Base-by-base conservation (phyloP, 768 basidiomycete species). In the Rhizopogon vinicolor region DNA sequence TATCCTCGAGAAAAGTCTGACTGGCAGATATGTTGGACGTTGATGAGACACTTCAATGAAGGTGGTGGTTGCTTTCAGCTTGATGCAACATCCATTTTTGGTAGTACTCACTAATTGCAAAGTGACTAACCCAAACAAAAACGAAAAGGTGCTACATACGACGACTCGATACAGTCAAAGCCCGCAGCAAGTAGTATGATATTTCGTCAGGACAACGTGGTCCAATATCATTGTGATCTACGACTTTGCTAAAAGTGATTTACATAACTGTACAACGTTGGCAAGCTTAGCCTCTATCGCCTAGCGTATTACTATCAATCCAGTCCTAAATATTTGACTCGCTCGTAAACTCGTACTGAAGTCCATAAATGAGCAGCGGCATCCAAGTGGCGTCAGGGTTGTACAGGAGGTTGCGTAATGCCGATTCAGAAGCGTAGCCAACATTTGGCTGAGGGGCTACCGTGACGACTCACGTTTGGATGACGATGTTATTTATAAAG, bases 261-360 rank as follows among this genome's bases (percentile, higher is more conserved):
- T 67, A 25, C 65, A 9, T 42, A 57, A 1, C 72, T 81, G 41
- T 69, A 50, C 74, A 59, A 63, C 53, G 52, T 63, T 25, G 25
- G 25, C 54, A 46, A 78, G 51, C 51, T 61, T 63, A 12, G 68
- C 72, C 14, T 57, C 67, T 1, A 5, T 25, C 4, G 4, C 25
- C 25, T 4, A 25, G 25, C 25, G 25, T 25, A 22, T 22, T 22
- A 22, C 22, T 22, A 22, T 22, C 22, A 22, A 22, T 22, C 22
- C 22, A 25, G 25, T 25, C 25, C 25, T 4, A 25, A 25, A 5
- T 3, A 25, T 25, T 3, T 3, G 25, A 25, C 25, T 25, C 25
- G 25, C 78, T 68, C 3, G 90, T 91, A 62, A 91, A 92, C 44
- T 90, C 82, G 62, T 93, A 91, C 13, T 60, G 60, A 58, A 86